phyloP scores from a whole-genome alignment of 2,329 filamentous ascomycete species.

The Ophiostoma piceae region DNA sequence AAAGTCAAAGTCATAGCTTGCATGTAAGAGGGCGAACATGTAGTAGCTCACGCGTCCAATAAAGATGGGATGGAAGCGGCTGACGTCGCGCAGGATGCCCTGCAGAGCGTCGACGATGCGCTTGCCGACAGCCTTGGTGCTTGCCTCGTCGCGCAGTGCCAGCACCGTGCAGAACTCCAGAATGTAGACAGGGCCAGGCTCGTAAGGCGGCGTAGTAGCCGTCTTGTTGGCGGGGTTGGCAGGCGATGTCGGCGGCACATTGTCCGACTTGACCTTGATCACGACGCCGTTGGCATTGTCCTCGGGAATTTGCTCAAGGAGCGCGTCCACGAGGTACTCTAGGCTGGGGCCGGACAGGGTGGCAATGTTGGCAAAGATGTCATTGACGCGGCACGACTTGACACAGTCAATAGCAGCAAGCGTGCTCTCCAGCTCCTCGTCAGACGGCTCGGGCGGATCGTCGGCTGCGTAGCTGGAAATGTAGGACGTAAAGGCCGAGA shows the following conservation, averaged over 20 bases:
- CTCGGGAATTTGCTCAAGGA: slow-evolving; percentile 82
- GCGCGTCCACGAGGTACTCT: slow-evolving; percentile 57
- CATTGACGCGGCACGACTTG: slow-evolving; percentile 77
- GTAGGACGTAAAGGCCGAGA: slow-evolving; percentile 92
- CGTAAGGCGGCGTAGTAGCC: slow-evolving; percentile 62
- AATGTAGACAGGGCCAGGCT: slow-evolving; percentile 83
- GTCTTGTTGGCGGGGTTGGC: slow-evolving; percentile 52
- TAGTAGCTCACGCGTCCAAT: slow-evolving; percentile 73
- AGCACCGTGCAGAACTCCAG: slow-evolving; percentile 84
- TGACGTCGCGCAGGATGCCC: slow-evolving; percentile 71
- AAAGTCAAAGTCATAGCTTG: slow-evolving; percentile 86
- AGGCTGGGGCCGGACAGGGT: slow-evolving; percentile 43
- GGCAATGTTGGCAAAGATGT: slow-evolving; percentile 77
- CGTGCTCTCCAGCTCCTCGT: slow-evolving; percentile 94
- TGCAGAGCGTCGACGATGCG: slow-evolving; percentile 76
- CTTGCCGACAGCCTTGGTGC: slow-evolving; percentile 68
- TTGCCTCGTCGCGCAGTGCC: slow-evolving; percentile 68
- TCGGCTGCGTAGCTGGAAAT: slow-evolving; percentile 98
- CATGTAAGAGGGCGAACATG: slow-evolving; percentile 71
- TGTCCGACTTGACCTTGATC: slow-evolving; percentile 85
- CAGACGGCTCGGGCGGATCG: slow-evolving; percentile 93
- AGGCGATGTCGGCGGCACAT: slow-evolving; percentile 45
- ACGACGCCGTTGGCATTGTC: slow-evolving; percentile 69
- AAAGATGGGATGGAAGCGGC: slow-evolving; percentile 74
- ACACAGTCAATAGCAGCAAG: slow-evolving; percentile 92